Base-by-base conservation (phyloP, 345 rosid species). In the Arabis alpina region DNA sequence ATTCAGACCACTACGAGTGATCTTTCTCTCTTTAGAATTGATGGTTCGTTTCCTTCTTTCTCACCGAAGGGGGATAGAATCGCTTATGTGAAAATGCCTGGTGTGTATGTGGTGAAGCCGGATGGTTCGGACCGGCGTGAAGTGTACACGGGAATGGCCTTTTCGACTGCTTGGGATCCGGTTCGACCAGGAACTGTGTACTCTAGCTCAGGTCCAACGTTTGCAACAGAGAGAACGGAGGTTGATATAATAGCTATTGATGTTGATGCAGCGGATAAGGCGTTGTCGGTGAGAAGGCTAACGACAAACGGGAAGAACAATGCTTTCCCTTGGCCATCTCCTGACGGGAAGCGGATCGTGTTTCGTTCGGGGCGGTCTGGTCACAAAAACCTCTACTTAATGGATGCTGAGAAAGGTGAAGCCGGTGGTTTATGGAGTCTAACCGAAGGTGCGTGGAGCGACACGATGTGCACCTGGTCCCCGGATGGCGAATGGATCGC, bases 391-490 rank as follows among this genome's bases (percentile, higher is more conserved):
- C 71, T 93, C 8, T 90, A 93, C 66, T 61, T 87, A 72, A 90
- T 93, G 93, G 98, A 93, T 54, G 85, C 90, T 0, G 71, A 60
- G 11, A 64, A 67, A 48, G 98, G 98, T 0, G 98, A 93, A 68
- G 10, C 3, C 0, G 80, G 75, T 4, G 88, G 97, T 40, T 70
- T 93, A 0, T 44, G 14, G 27, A 81, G 87, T 52, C 63, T 93
- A 50, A 93, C 97, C 1, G 80, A 87, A 3, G 97, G 98, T 47
- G 84, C 85, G 1, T 90, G 98, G 98, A 82, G 79, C 0, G 98
- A 90, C 49, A 90, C 97, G 0, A 93, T 93, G 97, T 83, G 92
- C 16, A 81, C 5, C 47, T 93, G 96, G 98, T 93, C 98, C 13
- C 93, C 97, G 0, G 83, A 77, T 19, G 92, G 97, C 0, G 85